Evolutionary conservation across 768 basidiomycete species (phyloP).

Genomic region (Leccinellum luteum): DNA sequence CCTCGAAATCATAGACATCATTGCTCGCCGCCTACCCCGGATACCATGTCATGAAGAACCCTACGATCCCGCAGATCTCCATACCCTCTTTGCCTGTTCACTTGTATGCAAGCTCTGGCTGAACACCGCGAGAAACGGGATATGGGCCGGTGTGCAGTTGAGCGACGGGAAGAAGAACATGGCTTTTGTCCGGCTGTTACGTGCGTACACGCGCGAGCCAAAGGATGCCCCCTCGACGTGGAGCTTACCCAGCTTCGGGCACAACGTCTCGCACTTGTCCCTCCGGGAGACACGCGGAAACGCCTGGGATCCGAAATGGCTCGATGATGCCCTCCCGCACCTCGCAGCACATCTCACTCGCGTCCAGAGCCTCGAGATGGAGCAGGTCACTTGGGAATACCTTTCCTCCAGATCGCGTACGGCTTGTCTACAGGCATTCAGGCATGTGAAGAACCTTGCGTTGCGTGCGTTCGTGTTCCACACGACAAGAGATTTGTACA

Average conservation of each 20-base stretch:
- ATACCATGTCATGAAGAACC: constrained; percentile 7
- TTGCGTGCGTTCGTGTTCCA: constrained; percentile 26
- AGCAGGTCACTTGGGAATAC: constrained; percentile 33
- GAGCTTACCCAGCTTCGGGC: constrained; percentile 54
- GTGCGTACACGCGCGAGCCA: constrained; percentile 12
- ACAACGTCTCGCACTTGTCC: constrained; percentile 41
- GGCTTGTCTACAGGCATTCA: constrained; percentile 27
- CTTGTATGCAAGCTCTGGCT: constrained; percentile 33
- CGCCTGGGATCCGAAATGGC: constrained; percentile 33
- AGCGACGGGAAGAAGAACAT: constrained; percentile 17
- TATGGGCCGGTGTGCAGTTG: constrained; percentile 27
- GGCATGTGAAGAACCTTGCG: constrained; percentile 15
- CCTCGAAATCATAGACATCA: constrained; percentile 27
- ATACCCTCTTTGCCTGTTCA: constrained; percentile 24
- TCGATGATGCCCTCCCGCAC: constrained; percentile 28
- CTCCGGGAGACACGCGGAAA: constrained; percentile 31
- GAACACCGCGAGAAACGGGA: constrained; percentile 18
- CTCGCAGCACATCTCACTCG: constrained; percentile 19
- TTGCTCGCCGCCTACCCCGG: constrained; percentile 17
- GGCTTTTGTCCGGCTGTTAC: constrained; percentile 19
- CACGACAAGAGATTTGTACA: constrained; percentile 27
- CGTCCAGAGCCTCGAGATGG: constrained; percentile 28
- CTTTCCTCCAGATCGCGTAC: constrained; percentile 27
- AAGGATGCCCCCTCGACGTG: constrained; percentile 26
- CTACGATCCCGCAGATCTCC: constrained; percentile 17